A percentile compares a stretch with the other conserved stretches of the same genome.
These are phyloP conservation scores for Neonectria magnoliae DNA, from an alignment of 2,329 filamentous ascomycete species.

Conservation along the genomic window DNA sequence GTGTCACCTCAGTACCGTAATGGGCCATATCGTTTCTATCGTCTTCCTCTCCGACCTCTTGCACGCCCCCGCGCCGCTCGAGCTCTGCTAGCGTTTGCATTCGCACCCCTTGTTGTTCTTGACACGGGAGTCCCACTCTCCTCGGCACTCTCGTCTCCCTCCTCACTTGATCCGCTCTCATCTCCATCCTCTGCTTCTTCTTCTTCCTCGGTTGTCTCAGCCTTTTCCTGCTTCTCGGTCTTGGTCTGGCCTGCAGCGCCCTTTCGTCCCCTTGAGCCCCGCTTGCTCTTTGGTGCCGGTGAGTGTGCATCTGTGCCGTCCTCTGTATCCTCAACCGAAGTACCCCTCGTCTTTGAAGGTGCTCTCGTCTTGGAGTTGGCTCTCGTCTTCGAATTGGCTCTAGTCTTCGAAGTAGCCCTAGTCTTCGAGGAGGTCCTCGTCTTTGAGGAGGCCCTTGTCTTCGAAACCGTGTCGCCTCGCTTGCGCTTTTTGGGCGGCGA, in stretches of 20 bases:
- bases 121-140: constrained; percentile 52
- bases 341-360: constrained; percentile 49
- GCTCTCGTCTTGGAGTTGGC: constrained; percentile 49
- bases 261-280: constrained; percentile 56
- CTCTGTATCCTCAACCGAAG: constrained; percentile 61
- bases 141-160: constrained; percentile 48
- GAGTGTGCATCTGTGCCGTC: constrained; percentile 55
- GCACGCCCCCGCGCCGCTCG: constrained; percentile 45
- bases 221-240: constrained; percentile 49
- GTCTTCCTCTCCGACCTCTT: constrained; percentile 45
- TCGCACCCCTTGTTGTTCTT: constrained; percentile 44
- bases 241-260: constrained; percentile 56
- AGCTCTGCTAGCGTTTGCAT: constrained; percentile 46
- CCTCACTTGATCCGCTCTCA: constrained; percentile 47
- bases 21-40: constrained; percentile 17
- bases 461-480: constrained; percentile 51
- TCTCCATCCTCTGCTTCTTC: constrained; percentile 51
- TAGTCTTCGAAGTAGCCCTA: not conserved
- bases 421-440: not conserved
- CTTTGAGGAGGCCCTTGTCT: constrained; percentile 45
- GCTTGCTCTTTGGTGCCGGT: constrained; percentile 50
- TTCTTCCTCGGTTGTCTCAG: constrained; percentile 49
- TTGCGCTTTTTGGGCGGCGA: constrained; percentile 57
- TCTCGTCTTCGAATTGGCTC: not conserved
- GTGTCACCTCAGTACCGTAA: not conserved